Percentiles rank a stretch among this genome's conserved stretches.
Evolutionary conservation across 441 rosid genomes (phyloP).

Genomic region (Populus hybrid): DNA sequence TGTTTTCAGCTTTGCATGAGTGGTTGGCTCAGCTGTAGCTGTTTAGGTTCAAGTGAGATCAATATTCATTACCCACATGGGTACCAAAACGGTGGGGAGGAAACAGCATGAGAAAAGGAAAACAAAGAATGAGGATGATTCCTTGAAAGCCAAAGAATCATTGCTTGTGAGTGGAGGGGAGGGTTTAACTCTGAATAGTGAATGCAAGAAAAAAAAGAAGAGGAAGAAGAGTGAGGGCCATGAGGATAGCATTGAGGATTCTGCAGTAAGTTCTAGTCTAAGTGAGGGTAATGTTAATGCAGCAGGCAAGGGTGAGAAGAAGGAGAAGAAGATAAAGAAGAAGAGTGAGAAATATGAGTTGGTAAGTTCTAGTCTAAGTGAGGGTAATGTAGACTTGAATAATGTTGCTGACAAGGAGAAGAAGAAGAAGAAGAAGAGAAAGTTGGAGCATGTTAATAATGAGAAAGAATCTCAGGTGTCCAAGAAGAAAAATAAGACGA

Average conservation of each 20-base stretch:
- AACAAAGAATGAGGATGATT: no score
- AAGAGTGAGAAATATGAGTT: no score
- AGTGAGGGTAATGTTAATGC: not conserved
- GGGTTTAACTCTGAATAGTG: not conserved
- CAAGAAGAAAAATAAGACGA: not conserved
- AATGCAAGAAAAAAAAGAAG: not conserved
- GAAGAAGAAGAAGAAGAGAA: not conserved
- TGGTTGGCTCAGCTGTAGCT: no score
- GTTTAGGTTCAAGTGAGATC: no score
- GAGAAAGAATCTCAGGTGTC: not conserved
- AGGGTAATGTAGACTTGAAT: no score
- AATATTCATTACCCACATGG: no score
- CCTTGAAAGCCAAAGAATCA: no score
- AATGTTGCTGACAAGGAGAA: no score
- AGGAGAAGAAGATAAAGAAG: not conserved
- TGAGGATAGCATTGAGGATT: not conserved
- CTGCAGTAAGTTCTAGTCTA: not conserved
- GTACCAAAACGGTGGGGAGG: no score
- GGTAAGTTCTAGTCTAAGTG: no score
- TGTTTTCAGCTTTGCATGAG: no score
- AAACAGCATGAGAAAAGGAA: no score
- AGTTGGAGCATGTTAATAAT: not conserved
- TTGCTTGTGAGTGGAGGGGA: not conserved
- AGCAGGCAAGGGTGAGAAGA: not conserved
- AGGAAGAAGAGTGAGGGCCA: not conserved